phyloP scores from a whole-genome alignment of 495 filamentous ascomycete genomes.

The Penicillium canescens region DNA sequence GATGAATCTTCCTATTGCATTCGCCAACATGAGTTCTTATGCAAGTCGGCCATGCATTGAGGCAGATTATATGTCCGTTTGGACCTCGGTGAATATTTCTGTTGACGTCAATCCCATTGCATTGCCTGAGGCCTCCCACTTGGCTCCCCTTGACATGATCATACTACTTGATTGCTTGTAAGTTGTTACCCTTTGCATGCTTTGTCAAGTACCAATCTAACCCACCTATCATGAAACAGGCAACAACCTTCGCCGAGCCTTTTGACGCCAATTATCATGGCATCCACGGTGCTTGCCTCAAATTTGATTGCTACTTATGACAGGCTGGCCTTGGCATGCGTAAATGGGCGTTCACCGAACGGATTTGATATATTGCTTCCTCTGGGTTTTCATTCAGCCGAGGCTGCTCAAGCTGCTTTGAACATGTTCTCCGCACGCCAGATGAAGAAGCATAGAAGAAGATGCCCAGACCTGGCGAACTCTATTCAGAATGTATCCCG shows the following conservation, averaged over 20 bases:
- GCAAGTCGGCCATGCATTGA: conserved; percentile 12
- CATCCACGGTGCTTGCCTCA: conserved; percentile 15
- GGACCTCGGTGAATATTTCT: conserved; percentile 22
- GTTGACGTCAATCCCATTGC: conserved; percentile 22
- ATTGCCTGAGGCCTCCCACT: conserved; percentile 9
- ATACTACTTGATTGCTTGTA: conserved; percentile 27
- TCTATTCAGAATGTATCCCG: conserved; percentile 12
- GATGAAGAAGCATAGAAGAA: not conserved
- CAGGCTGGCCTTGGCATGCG: conserved; percentile 16
- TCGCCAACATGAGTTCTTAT: conserved; percentile 18
- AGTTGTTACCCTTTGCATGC: not conserved
- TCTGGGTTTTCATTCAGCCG: conserved; percentile 24
- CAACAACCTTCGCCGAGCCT: conserved; percentile 10
- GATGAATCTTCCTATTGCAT: conserved; percentile 21
- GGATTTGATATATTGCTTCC: conserved; percentile 21
- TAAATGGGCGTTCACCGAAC: conserved; percentile 4
- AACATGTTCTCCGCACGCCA: conserved; percentile 11
- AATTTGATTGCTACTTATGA: conserved; percentile 16
- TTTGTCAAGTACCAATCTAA: conserved; percentile 3
- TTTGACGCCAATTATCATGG: conserved; percentile 17
- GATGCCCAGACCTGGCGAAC: not conserved
- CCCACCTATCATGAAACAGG: conserved; percentile 8
- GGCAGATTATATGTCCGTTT: conserved; percentile 15
- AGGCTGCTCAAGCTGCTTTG: conserved; percentile 10
- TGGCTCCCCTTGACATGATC: conserved; percentile 25